Evolutionary conservation across 2,329 filamentous ascomycete species (phyloP), one percentile per base, ranked within the genome.

Genomic region (Moelleriella libera): DNA sequence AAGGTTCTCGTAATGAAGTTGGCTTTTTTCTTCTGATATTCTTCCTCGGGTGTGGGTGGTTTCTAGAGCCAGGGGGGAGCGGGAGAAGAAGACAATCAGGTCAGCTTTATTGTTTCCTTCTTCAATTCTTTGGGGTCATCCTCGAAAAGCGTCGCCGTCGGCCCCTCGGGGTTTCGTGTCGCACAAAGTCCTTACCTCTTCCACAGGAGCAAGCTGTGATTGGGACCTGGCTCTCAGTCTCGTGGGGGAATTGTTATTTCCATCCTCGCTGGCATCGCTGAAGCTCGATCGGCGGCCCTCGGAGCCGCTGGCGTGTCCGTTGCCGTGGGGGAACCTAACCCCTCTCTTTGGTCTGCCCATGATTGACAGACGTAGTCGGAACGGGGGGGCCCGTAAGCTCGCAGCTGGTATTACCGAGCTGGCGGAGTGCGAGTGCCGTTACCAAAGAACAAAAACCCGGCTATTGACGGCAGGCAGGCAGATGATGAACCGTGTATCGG

Each of bases 11-110:
- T 94, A 60, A 96, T 85, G 72, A 98, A 97, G 64, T 92, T 95
- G 65, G 88, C 84, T 71, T 94, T 96, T 69, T 98, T 98, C 79
- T 97, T 97, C 63, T 97, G 88, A 65, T 94, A 96, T 52, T 96
- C 92, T 51, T 70, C 65, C 43, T 68, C 64, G 49, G 63, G 57
- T 37, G 64, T 59, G 7, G 66, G 57, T 9, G 64, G 59, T 55
- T 72, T 74, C 70, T 76, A 50, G 6, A 32, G 34, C 12, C 7
- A 37, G 12, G 12, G 9, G 30, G 39, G n/a, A n/a, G 9, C 2
- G 30, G 5, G 4, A 14, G 7, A 1, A n/a, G 44, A 21, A 12
- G 11, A 30, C 10, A 10, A 6, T 28, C 7, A n/a, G n/a, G n/a
- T n/a, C n/a, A n/a, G n/a, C n/a, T n/a, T n/a, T n/a, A n/a, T n/a